These are phyloP conservation scores for Yamadazyma sp. DNA, from an alignment of 1,139 yeast genomes.

Conservation along the genomic window DNA sequence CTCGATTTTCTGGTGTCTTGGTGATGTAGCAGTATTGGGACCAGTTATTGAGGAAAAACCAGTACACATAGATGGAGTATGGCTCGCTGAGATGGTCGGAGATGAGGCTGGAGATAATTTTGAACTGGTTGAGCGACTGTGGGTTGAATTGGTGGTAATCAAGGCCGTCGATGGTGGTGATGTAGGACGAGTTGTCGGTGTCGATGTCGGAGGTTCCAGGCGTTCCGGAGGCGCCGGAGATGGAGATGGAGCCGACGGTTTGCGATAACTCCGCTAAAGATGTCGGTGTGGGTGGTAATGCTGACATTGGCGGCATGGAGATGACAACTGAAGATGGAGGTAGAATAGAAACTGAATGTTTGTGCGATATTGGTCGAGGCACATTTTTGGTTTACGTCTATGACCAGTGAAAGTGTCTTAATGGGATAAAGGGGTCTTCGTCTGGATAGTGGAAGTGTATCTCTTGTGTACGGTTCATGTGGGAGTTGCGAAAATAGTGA, in stretches of 20 bases:
- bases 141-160: constrained; percentile 25
- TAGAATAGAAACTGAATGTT: too few relatives aligned
- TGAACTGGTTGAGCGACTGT: constrained; percentile 27
- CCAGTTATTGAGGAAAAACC: constrained; percentile 50
- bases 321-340: too few relatives aligned
- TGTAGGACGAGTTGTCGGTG: constrained; percentile 3
- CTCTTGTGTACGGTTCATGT: too few relatives aligned
- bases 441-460: too few relatives aligned
- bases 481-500: too few relatives aligned
- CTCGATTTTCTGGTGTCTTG: constrained; percentile 18
- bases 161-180: constrained; percentile 16
- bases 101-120: constrained; percentile 31
- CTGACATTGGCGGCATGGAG: too few relatives aligned
- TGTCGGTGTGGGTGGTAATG: background rate
- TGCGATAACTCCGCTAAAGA: background rate
- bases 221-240: background rate
- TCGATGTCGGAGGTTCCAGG: background rate
- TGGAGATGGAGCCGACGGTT: background rate
- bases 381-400: too few relatives aligned
- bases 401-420: too few relatives aligned
- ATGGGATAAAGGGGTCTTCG: too few relatives aligned
- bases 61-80: constrained; percentile 48
- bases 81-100: constrained; percentile 45
- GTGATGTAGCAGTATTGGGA: constrained; percentile 47
- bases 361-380: too few relatives aligned